A percentile compares a stretch with the other conserved stretches of the same genome.
phyloP scores from a whole-genome alignment of 352 stramenopile genomes.

The Blastocystis sp. region DNA sequence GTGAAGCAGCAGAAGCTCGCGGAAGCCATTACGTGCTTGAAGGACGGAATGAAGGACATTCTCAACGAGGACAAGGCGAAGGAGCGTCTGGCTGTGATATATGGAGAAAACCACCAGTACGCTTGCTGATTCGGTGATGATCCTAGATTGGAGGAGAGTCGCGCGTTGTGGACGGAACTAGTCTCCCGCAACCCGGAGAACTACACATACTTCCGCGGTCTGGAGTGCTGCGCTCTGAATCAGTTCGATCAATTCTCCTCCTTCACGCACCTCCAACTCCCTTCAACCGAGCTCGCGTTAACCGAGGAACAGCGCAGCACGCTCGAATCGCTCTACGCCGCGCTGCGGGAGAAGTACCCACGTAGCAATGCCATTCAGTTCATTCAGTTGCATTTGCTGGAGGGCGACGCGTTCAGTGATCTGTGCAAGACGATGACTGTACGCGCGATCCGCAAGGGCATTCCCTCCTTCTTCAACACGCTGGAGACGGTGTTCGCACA shows the following conservation, averaged over 20 bases:
- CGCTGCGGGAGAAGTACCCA: neutral
- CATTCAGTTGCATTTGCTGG: neutral
- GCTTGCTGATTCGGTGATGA: neutral
- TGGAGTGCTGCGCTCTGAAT: slow-evolving; percentile 51
- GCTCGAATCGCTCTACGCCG: neutral
- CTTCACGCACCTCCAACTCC: neutral
- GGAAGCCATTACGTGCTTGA: slow-evolving; percentile 1
- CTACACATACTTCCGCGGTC: slow-evolving; percentile 27
- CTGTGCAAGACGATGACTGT: neutral
- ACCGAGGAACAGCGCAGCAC: neutral
- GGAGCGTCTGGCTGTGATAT: slow-evolving; percentile 28
- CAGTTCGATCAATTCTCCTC: neutral
- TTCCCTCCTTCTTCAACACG: slow-evolving; percentile 54
- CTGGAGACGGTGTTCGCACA: neutral
- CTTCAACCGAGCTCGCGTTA: neutral
- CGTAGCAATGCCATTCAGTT: neutral
- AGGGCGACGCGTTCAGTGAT: neutral
- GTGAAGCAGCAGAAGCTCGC: neutral
- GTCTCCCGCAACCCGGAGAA: slow-evolving; percentile 31
- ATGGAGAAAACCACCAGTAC: slow-evolving; percentile 15
- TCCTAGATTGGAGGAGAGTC: slow-evolving; percentile 4
- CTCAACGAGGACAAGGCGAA: slow-evolving; percentile 49
- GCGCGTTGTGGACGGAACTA: neutral
- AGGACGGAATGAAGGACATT: slow-evolving; percentile 38
- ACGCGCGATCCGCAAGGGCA: slow-evolving; percentile 8